Percentiles rank a stretch among this genome's conserved stretches.
Evolutionary conservation across 257 asterid species (phyloP).

Genomic region (Nicotiana tabacum): DNA sequence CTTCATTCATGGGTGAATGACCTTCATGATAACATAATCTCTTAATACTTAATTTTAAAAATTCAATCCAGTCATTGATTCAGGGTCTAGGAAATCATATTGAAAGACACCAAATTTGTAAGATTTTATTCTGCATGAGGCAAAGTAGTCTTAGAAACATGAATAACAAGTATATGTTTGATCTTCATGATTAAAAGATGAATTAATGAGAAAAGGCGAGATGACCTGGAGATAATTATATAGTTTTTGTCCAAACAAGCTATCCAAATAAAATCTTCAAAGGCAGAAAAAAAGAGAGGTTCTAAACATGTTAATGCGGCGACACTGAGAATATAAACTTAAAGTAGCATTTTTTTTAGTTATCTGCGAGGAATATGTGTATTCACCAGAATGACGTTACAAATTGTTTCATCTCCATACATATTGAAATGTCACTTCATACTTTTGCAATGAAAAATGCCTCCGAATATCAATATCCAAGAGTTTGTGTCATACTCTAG

Average conservation of each 20-base stretch:
- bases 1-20: too few species aligned
- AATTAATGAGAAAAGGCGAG: not conserved
- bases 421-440: slow-evolving; percentile 10
- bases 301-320: not conserved
- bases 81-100: not conserved
- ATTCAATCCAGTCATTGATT: too few species aligned
- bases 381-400: slow-evolving; percentile 15
- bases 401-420: slow-evolving; percentile 2
- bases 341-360: not conserved
- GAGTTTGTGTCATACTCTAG: not conserved
- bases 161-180: not conserved
- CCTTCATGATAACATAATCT: too few species aligned
- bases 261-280: not conserved
- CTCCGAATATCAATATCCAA: not conserved
- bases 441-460: not conserved
- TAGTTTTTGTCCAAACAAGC: not conserved
- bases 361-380: slow-evolving; percentile 22
- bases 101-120: not conserved
- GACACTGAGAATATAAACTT: slow-evolving; percentile 4
- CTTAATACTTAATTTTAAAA: too few species aligned
- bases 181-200: not conserved
- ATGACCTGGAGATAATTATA: not conserved
- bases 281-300: not conserved
- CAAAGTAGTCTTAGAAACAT: not conserved
- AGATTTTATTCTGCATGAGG: not conserved